Base-by-base conservation (phyloP, 768 basidiomycete genomes). In the Amanita subjunquillea region DNA sequence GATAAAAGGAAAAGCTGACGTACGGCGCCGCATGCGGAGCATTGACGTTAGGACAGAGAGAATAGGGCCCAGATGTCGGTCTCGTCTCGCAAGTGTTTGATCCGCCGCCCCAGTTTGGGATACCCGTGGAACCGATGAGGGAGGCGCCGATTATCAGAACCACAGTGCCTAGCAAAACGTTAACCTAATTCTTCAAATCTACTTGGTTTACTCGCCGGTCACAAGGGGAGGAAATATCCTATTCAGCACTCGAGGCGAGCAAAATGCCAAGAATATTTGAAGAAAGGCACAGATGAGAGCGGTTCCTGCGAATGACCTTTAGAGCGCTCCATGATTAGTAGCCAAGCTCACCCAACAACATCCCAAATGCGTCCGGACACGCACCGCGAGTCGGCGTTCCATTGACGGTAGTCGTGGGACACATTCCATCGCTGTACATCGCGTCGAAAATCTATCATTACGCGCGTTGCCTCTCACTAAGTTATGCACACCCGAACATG, bases 101-200 rank as follows among this genome's bases (percentile, higher is more conserved):
- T 13, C 90, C 89, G 32, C 89, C 89, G 38, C 83, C 90, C 90
- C 90, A 93, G 65, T 89, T 82, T 7, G 76, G 75, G 43, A 85
- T 78, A 2, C 89, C 89, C 6, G 83, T 85, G 1, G 72, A 68
- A 37, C 87, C 88, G 48, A 92, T 74, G 36, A 92, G 76, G 0
- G 83, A 83, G 0, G 83, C 81, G 3, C 90, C 88, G 54, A 91
- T 90, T 72, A 90, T 70, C 25, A 92, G 68, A 56, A 91, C 80
- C 49, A 91, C 87, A 2, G 82, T 83, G 45, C 89, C 87, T 81
- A 54, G 3, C 9, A 30, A 53, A 17, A 1, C 8, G 17, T 27
- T 20, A 27, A 39, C 15, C 15, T 36, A n/a, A 5, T 13, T 34
- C 7, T 23, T 29, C 22, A 4, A n/a, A 10, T 22, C 2, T 17